Base-by-base conservation (phyloP, 1,139 yeast species). In the Candida sojae region DNA sequence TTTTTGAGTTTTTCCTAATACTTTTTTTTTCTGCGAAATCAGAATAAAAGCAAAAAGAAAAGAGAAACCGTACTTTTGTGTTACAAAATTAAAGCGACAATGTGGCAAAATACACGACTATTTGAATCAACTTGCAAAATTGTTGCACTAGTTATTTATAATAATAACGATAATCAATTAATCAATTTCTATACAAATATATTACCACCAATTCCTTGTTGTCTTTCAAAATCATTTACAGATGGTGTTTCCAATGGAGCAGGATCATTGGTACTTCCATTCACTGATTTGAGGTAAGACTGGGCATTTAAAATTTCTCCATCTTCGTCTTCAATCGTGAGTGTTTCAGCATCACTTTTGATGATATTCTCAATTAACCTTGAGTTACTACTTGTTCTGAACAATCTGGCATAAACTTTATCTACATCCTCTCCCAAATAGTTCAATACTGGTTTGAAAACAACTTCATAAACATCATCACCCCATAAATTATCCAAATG, bases 401-500 rank as follows among this genome's bases (percentile, higher is more conserved):
- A 53, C 13, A 48, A 46, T 39, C 41, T 44, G 11, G 49, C 51
- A 39, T 47, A 49, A 8, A 52, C 54, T 6, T 45, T 51, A 11
- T 48, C 51, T 1, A 48, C 29, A 42, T 59, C 57, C 43, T 68
- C 67, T 0, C 67, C 69, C 46, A 74, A 61, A 44, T 64, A 67
- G n/a, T 64, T 59, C 30, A 82, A 61, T 0, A 88, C 85, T 54
- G 82, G 79, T 10, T 60, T 63, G 54, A 75, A 73, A 1, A 68
- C 71, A n/a, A 43, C 46, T 1, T 71, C 68, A 37, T 79, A 80
- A 1, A 86, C 87, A 48, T 84, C 81, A 33, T 75, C 70, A 6
- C 97, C 97, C 98, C 98, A 92, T 28, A 92, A 70, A 56, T 92
- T 79, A 62, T 92, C 98, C 51, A 92, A 71, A 67, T 92, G 98